These are phyloP conservation scores for Elaeis oleifera DNA, from an alignment of 202 grass and related monocot species.

Conservation along the genomic window DNA sequence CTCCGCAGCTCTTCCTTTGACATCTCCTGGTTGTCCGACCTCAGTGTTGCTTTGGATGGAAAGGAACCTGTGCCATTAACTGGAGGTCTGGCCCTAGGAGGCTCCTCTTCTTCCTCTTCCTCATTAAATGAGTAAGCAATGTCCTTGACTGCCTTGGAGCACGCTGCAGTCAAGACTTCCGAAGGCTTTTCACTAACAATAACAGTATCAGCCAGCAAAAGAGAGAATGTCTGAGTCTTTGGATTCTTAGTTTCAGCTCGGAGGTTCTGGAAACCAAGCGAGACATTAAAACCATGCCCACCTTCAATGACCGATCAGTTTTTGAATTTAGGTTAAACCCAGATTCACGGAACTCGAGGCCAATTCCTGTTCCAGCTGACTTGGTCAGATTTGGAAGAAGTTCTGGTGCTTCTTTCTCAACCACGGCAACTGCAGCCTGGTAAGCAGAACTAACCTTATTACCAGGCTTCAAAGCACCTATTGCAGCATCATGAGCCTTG, in stretches of 20 bases:
- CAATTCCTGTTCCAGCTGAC: conserved; percentile 3
- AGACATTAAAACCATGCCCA: too few species aligned
- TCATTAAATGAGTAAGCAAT: conserved; percentile 13
- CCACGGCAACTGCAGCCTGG: background rate
- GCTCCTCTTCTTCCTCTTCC: background rate
- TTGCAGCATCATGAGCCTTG: conserved; percentile 12
- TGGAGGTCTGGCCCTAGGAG: background rate
- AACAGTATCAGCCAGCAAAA: conserved; percentile 10
- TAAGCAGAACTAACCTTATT: background rate
- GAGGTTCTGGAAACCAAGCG: background rate
- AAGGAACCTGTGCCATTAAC: background rate
- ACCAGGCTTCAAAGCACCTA: conserved; percentile 1
- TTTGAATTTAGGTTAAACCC: conserved; percentile 1
- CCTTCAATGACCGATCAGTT: background rate
- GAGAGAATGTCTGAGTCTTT: background rate
- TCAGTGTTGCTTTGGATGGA: conserved; percentile 14
- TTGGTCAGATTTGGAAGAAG: background rate
- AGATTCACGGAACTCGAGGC: conserved; percentile 5
- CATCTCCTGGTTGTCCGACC: conserved; percentile 19
- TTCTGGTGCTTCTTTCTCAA: background rate
- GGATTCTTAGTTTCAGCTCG: background rate
- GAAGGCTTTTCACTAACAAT: conserved; percentile 4
- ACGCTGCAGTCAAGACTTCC: background rate
- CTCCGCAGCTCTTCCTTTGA: conserved; percentile 29
- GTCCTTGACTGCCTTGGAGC: conserved; percentile 3